A percentile compares a stretch with the other conserved stretches of the same genome.
These are phyloP conservation scores for Penicillium samsonianum DNA, from an alignment of 495 filamentous ascomycete species.

Conservation along the genomic window DNA sequence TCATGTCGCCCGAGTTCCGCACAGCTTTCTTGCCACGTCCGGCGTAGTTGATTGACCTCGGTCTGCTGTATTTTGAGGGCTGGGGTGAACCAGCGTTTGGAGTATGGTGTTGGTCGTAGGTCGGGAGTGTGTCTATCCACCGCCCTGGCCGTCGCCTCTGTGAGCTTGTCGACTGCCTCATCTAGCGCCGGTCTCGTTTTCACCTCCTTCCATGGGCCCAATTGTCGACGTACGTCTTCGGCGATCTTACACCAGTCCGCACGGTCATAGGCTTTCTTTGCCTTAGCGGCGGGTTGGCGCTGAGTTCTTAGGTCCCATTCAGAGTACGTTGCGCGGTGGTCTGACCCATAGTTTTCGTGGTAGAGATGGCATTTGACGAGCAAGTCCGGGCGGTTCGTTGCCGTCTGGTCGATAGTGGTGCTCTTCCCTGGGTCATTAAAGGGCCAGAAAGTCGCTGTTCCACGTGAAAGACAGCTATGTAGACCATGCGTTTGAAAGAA, in stretches of 20 bases:
- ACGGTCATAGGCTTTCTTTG: conserved; percentile 26
- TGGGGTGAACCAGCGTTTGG: conserved; percentile 29
- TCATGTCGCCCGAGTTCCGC: conserved; percentile 12
- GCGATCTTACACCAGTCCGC: conserved; percentile 28
- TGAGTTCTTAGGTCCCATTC: conserved; percentile 24
- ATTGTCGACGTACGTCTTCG: conserved; percentile 10
- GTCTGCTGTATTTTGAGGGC: conserved; percentile 22
- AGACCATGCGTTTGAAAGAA: conserved; percentile 23
- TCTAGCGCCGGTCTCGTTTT: conserved; percentile 17
- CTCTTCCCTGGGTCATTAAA: conserved; percentile 23
- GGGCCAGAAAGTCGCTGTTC: conserved; percentile 20
- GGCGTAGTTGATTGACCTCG: conserved; percentile 20
- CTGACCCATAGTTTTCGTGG: conserved; percentile 26
- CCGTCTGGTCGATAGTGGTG: conserved; percentile 15
- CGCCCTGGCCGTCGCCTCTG: conserved; percentile 11
- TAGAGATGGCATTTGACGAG: conserved; percentile 27
- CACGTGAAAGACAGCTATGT: too few relatives aligned
- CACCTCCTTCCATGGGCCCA: conserved; percentile 15
- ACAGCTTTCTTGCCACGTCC: conserved; percentile 27
- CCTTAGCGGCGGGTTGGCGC: conserved; percentile 11
- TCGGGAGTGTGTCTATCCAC: conserved; percentile 14
- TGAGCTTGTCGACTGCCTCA: conserved; percentile 16
- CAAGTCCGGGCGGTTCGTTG: conserved; percentile 10
- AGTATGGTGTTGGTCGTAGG: conserved; percentile 24
- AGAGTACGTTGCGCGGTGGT: conserved; percentile 20